phyloP scores from a whole-genome alignment of 129 eudicot species.

The Chrysanthemum seticuspe region DNA sequence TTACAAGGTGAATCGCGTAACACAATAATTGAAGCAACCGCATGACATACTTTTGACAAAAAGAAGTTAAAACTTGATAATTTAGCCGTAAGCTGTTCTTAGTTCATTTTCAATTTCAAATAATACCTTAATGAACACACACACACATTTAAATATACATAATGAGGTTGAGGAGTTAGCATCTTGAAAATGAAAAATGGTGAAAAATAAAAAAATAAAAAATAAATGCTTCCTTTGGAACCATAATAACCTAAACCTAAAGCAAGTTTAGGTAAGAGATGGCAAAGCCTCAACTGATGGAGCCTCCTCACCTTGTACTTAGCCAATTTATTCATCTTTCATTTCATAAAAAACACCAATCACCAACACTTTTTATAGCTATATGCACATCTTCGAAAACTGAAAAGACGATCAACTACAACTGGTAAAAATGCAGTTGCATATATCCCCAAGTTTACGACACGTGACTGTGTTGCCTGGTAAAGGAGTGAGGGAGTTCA shows the following conservation, averaged over 20 bases:
- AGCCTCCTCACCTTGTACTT: conserved; percentile 32
- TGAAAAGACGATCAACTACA: neutral
- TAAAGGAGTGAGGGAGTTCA: conserved; percentile 78
- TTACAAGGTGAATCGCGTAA: too few relatives aligned
- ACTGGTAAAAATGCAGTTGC: conserved; percentile 69
- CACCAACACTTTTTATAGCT: conserved; percentile 20
- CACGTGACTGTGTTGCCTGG: conserved; percentile 80
- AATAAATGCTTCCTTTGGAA: conserved; percentile 13
- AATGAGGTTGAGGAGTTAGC: conserved; percentile 36
- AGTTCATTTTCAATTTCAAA: neutral
- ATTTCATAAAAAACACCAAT: conserved; percentile 24
- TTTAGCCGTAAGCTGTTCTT: neutral
- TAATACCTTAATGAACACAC: neutral
- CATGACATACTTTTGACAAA: too few relatives aligned
- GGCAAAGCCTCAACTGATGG: conserved; percentile 45
- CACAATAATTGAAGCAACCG: too few relatives aligned
- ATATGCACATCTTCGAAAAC: neutral
- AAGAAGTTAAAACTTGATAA: too few relatives aligned
- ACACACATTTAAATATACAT: conserved; percentile 1
- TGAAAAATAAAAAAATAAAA: conserved; percentile 8
- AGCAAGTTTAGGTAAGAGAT: conserved; percentile 50
- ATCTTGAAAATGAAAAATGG: conserved; percentile 27
- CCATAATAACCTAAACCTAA: conserved; percentile 40
- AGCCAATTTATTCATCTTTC: conserved; percentile 30
- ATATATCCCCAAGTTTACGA: conserved; percentile 91